Evolutionary conservation across 305 asterid species (phyloP).

Genomic region (Solanum hybrid): DNA sequence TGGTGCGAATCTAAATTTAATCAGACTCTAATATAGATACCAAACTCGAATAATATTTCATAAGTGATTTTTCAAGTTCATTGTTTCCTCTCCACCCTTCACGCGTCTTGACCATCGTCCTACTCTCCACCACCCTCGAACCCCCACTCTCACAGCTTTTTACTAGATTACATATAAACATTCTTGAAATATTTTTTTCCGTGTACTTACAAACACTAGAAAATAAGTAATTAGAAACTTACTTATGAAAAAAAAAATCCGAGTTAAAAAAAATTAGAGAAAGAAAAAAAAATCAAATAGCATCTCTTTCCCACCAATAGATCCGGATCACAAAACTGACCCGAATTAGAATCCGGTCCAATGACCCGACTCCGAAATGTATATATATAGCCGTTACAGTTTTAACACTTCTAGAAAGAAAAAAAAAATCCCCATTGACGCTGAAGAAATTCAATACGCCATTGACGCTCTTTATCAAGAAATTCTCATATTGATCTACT

Average conservation of each 20-base stretch:
- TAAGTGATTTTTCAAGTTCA: background rate
- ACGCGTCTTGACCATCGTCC: background rate
- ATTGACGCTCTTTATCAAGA: background rate
- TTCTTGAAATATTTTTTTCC: background rate
- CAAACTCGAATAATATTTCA: background rate
- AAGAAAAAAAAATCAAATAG: background rate
- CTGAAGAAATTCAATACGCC: background rate
- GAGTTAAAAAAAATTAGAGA: background rate
- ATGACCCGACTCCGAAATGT: background rate
- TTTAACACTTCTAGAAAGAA: background rate
- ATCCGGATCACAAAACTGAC: background rate
- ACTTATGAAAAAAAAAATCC: background rate
- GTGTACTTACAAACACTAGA: background rate
- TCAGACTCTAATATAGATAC: background rate
- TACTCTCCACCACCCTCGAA: background rate
- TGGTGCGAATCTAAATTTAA: no score
- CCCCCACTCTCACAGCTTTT: accelerated
- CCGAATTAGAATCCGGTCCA: background rate
- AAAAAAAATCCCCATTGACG: background rate
- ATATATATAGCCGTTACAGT: background rate
- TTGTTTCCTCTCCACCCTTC: background rate
- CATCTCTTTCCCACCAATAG: background rate
- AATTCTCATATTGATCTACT: background rate
- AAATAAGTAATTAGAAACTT: background rate
- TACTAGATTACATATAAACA: background rate